Conservation (phyloP, 768 basidiomycete species). For the Gyrodon lividus region DNA sequence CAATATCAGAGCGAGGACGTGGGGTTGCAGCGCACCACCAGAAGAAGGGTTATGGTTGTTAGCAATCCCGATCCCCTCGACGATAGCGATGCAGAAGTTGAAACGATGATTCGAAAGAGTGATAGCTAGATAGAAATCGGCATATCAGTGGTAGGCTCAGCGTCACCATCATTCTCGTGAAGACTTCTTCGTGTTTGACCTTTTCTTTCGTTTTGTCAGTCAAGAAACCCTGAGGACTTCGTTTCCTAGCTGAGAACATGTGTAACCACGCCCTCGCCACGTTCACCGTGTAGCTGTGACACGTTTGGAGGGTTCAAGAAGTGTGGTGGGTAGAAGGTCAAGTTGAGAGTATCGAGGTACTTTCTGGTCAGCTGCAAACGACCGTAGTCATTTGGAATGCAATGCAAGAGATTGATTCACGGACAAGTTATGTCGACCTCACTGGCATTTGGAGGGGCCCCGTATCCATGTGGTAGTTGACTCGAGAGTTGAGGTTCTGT, state of each 20-base stretch:
- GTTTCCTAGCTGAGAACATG: not conserved
- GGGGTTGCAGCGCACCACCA: conserved; percentile 17
- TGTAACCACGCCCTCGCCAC: not conserved
- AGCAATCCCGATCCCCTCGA: conserved; percentile 29
- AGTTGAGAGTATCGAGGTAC: not conserved
- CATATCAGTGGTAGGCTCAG: not conserved
- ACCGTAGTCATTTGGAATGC: too few species aligned
- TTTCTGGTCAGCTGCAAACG: too few species aligned
- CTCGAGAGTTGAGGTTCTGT: too few species aligned
- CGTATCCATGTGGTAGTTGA: too few species aligned
- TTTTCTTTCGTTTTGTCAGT: conserved; percentile 1
- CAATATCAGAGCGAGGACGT: conserved; percentile 15
- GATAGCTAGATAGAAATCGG: not conserved
- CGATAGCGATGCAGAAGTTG: conserved; percentile 28
- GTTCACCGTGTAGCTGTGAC: not conserved
- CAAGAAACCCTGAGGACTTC: not conserved
- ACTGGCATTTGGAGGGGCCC: too few species aligned
- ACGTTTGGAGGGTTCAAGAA: not conserved
- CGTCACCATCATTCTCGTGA: not conserved
- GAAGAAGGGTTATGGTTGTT: conserved; percentile 29
- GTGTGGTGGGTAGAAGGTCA: too few species aligned
- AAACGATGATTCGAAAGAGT: conserved; percentile 14
- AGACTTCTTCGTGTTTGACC: not conserved
- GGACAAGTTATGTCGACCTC: too few species aligned
- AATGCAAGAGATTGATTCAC: too few species aligned